Percentiles rank a stretch among this genome's conserved stretches.
These are phyloP conservation scores for Strigomonas culicis DNA, from an alignment of 208 protist genomes.

Conservation along the genomic window DNA sequence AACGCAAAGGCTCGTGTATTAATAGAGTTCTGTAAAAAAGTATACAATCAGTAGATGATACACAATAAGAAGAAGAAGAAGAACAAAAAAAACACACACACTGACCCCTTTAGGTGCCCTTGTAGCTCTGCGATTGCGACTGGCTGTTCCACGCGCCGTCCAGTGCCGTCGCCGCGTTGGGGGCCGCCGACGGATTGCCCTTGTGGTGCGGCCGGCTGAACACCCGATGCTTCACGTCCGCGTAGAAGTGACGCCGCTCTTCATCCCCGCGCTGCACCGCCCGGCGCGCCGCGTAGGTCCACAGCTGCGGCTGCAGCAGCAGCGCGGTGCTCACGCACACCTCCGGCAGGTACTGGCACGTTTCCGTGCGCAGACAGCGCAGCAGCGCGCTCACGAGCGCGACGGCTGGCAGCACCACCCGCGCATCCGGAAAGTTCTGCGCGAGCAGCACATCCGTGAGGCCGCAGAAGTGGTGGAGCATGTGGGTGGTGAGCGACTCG, in stretches of 20 bases:
- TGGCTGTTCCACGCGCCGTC: slow-evolving; percentile 32
- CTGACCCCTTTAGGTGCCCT: slow-evolving; percentile 30
- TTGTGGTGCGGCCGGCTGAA: slow-evolving; percentile 69
- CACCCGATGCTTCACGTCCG: slow-evolving; percentile 16
- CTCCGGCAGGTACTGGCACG: slow-evolving; percentile 69
- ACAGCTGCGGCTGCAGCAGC: slow-evolving; percentile 60
- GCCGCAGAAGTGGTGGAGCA: slow-evolving; percentile 73
- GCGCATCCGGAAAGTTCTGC: slow-evolving; percentile 60
- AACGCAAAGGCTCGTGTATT: too few species aligned
- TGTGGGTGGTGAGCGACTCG: slow-evolving; percentile 67
- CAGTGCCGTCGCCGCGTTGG: slow-evolving; percentile 28
- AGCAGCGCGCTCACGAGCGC: slow-evolving; percentile 59
- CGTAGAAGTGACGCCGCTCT: too few species aligned
- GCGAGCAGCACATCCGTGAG: slow-evolving; percentile 78
- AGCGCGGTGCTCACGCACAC: slow-evolving; percentile 54
- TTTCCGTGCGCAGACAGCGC: slow-evolving; percentile 53
- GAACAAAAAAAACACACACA: neutral
- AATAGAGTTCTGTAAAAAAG: too few species aligned
- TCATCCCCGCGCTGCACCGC: slow-evolving; percentile 17
- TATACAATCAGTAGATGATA: too few species aligned
- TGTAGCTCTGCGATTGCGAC: slow-evolving; percentile 39
- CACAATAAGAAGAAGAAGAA: neutral
- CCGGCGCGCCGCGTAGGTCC: slow-evolving; percentile 29
- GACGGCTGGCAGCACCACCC: slow-evolving; percentile 51
- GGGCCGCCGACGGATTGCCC: slow-evolving; percentile 61